Evolutionary conservation across 108 stramenopile genomes (phyloP).

Genomic region (Nannochloropsis gaditana): DNA sequence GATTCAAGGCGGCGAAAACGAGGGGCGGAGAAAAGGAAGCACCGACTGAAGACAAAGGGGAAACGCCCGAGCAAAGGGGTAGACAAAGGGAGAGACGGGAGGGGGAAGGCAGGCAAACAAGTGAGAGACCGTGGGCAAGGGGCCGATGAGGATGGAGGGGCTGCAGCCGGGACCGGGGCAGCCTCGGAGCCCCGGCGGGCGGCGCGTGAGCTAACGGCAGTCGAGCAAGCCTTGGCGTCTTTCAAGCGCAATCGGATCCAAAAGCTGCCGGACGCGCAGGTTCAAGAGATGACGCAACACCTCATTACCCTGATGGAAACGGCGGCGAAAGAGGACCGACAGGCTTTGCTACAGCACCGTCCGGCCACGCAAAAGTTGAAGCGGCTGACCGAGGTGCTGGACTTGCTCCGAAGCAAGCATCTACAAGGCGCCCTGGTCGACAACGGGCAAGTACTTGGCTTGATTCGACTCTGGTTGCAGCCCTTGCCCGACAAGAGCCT

Average conservation of each 20-base stretch:
- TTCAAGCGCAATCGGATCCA: slow-evolving; percentile 7
- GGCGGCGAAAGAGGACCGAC: background rate
- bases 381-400: background rate
- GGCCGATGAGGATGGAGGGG: background rate
- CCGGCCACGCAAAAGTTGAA: background rate
- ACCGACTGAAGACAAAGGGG: background rate
- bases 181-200: background rate
- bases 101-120: background rate
- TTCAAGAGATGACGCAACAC: background rate
- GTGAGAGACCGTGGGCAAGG: background rate
- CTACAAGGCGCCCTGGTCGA: background rate
- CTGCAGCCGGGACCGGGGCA: background rate
- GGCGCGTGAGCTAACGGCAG: background rate
- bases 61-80: background rate
- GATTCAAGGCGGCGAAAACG: background rate
- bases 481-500: background rate
- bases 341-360: background rate
- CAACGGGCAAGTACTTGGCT: slow-evolving; percentile 5
- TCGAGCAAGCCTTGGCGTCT: background rate
- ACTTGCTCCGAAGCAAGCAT: slow-evolving; percentile 11
- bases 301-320: background rate
- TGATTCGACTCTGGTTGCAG: background rate
- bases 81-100: background rate
- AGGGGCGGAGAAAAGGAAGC: background rate
- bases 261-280: background rate